Percentiles rank a stretch among this genome's conserved stretches.
phyloP scores from a whole-genome alignment of 768 basidiomycete species.

The Suillus tomentosus region DNA sequence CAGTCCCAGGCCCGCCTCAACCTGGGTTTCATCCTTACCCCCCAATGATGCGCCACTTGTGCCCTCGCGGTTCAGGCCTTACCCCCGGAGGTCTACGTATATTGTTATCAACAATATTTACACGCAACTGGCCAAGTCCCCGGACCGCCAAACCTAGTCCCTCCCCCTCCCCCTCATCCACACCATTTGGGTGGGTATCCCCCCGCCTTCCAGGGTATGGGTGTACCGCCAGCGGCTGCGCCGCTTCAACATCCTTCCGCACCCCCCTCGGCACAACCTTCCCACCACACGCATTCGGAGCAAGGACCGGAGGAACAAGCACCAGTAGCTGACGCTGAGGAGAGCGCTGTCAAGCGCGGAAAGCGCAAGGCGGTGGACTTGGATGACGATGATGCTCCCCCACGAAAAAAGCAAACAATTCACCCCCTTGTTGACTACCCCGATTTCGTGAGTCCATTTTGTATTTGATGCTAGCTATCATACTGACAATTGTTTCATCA shows the following conservation, averaged over 20 bases:
- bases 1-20: background rate
- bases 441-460: background rate
- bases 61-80: background rate
- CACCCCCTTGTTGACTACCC: background rate
- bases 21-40: background rate
- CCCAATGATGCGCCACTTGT: background rate
- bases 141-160: background rate
- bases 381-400: background rate
- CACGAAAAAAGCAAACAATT: background rate
- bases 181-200: background rate
- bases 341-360: background rate
- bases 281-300: background rate
- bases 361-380: slow-evolving; percentile 2
- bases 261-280: background rate
- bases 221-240: background rate
- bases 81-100: background rate
- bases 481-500: background rate
- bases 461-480: too few species aligned
- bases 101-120: background rate
- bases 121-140: background rate
- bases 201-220: background rate
- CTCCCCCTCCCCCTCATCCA: background rate
- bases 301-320: background rate
- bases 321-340: background rate
- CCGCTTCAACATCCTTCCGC: background rate